phyloP scores from a whole-genome alignment of 129 eudicot genomes.

The Artemisia argyi region DNA sequence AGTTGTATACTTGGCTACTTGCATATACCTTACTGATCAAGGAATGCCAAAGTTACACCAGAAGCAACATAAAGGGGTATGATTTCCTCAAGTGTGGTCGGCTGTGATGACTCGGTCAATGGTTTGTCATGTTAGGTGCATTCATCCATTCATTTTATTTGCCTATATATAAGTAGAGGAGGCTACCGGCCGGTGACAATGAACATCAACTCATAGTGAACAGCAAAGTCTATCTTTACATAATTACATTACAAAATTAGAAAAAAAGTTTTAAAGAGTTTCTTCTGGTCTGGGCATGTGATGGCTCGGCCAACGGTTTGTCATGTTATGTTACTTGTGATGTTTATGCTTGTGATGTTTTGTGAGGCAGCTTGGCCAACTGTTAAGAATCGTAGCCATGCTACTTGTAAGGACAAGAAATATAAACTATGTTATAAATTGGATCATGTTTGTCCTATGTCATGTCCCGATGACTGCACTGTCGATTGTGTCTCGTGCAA shows the following conservation, averaged over 20 bases:
- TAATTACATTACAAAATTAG: neutral
- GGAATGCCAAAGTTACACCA: conserved; percentile 21
- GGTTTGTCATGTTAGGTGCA: no score
- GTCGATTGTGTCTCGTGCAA: conserved; percentile 67
- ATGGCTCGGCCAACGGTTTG: conserved; percentile 40
- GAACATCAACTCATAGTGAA: conserved; percentile 19
- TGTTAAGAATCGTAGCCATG: conserved; percentile 52
- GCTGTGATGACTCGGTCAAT: no score
- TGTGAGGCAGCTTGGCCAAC: conserved; percentile 48
- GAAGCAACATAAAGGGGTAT: conserved; percentile 22
- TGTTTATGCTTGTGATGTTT: conserved; percentile 23
- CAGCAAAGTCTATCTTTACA: neutral
- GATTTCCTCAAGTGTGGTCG: no score
- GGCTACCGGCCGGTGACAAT: neutral
- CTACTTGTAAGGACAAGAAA: conserved; percentile 36
- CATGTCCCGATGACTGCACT: conserved; percentile 54
- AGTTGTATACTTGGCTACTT: no score
- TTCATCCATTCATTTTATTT: conserved; percentile 12
- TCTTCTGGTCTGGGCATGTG: neutral
- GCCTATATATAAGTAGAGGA: conserved; percentile 12
- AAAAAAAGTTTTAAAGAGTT: neutral
- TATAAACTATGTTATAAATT: conserved; percentile 56
- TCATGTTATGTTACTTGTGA: conserved; percentile 29
- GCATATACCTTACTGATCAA: conserved; percentile 1
- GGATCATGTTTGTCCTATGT: conserved; percentile 70